Evolutionary conservation across 306 rosid species (phyloP).

Genomic region (Carpinus fangiana): DNA sequence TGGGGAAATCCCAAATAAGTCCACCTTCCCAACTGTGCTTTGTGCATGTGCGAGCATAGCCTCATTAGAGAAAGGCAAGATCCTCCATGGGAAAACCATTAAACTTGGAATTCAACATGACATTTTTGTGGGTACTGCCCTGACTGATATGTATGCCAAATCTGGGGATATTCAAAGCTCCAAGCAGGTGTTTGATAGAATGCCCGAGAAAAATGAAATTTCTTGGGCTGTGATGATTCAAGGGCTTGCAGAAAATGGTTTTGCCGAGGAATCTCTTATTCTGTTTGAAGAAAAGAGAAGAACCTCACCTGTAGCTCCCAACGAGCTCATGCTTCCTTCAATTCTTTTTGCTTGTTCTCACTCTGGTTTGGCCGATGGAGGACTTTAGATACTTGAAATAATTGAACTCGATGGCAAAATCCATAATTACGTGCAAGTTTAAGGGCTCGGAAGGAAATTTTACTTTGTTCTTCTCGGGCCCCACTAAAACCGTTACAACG

Average conservation of each 20-base stretch:
- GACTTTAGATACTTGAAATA: conserved; percentile 7
- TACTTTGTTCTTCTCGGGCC: background rate
- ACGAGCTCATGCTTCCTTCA: conserved; percentile 18
- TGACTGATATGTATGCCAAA: conserved; percentile 17
- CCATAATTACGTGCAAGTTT: background rate
- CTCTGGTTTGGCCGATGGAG: conserved; percentile 17
- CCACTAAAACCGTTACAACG: background rate
- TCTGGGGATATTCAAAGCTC: conserved; percentile 22
- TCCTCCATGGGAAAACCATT: conserved; percentile 17
- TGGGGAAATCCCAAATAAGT: conserved; percentile 3
- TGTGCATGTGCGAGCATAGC: conserved; percentile 20
- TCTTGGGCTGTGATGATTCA: conserved; percentile 23
- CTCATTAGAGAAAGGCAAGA: conserved; percentile 13
- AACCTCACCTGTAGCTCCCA: conserved; percentile 13
- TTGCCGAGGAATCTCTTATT: conserved; percentile 1
- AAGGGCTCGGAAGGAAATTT: background rate
- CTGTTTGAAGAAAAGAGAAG: conserved; percentile 23
- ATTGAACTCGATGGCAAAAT: background rate
- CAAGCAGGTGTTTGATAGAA: conserved; percentile 3
- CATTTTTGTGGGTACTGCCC: conserved; percentile 16
- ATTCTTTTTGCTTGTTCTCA: conserved; percentile 24
- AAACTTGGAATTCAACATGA: conserved; percentile 14
- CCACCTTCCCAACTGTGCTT: conserved; percentile 18
- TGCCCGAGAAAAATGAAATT: conserved; percentile 15
- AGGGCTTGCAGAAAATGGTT: conserved; percentile 24